Base-by-base conservation (phyloP, 2,329 filamentous ascomycete species). In the Colletotrichum sp. region DNA sequence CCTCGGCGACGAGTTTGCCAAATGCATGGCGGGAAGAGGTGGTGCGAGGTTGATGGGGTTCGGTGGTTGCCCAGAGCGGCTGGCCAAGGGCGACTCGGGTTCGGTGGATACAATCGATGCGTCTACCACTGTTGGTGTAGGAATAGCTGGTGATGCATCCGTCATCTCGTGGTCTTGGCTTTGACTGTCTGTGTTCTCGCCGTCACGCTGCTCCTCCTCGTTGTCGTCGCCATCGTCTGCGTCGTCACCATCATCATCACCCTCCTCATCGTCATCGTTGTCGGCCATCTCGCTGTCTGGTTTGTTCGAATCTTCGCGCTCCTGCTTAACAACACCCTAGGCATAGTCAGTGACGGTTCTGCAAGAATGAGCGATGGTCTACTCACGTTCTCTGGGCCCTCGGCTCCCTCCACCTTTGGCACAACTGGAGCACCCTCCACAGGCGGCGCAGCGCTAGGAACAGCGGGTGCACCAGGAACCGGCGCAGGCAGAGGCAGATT, bases 241-340 rank as follows among this genome's bases (percentile, higher is more conserved):
- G 6, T 87, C 88, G 3, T 87, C 87, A 5, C 85, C 88, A 5
- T 88, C 88, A 5, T 88, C 87, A 3, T 86, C 87, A 5, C 87
- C 88, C 6, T 84, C 87, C 3, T 87, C 88, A 3, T 89, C 88
- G 5, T 88, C 88, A 10, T 86, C 85, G 81, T 85, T 84, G 60
- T 92, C 92, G 1, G 85, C 87, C 85, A 90, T 90, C 75, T 91
- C 89, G 78, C 85, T 88, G 76, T 91, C 90, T 16, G 86, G 85
- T 63, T 86, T 86, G n/a, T 83, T 83, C 16, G 82, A 83, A 30
- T 86, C 86, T 16, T 86, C 86, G 48, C 86, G 76, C 88, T 86
- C 85, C 82, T 82, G 84, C 79, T 86, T 89, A 70, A 84, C 89
- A 72, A 84, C 81, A 32, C 78, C 83, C 86, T 87, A 74, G 21